Evolutionary conservation across 768 basidiomycete genomes (phyloP), one percentile per base, ranked within the genome.

Genomic region (Phlegmacium glaucopus): DNA sequence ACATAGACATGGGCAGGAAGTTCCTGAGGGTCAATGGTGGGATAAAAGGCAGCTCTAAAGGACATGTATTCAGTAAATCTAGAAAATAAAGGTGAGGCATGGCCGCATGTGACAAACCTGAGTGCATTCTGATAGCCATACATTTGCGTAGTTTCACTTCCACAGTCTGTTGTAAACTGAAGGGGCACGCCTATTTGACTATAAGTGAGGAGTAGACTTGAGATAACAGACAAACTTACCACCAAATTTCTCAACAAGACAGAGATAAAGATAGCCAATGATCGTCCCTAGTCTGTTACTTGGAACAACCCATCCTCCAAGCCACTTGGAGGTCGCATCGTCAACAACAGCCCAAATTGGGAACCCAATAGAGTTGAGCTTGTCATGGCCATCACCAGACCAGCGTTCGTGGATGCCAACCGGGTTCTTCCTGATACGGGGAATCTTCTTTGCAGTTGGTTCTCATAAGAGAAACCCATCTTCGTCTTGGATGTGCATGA

Each of bases 371-470:
- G 52, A 50, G 40, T 63, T 54, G 0, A 75, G 58, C 45, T 74
- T 75, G 44, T 72, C 66, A 40, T 74, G 72, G 0, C 72, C 69
- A 54, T 71, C 67, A 0, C 52, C 62, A 1, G 65, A 34, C 71
- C 70, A 74, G 1, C 61, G 53, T 9, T 71, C 57, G 44, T 72
- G 60, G 17, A 66, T 60, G 4, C 72, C 70, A 7, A 72, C 16
- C 0, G 66, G 58, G 17, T 16, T 34, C 40, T 69, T 66, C 8
- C 29, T 39, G 6, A 53, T 43, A 1, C 66, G 60, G 12, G 34
- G 18, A 22, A 68, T 59, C 34, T 52, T 57, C 57, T 68, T 68
- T 8, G 61, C 39, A 8, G 45, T 51, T 0, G 68, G 71, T 13
- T 65, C 59, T 3, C 65, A 56, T 10, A 15, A 9, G 3, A 32